These are phyloP conservation scores for Amoeboaphelidium occidentale DNA, from an alignment of 371 early-diverging fungal species.

Conservation along the genomic window DNA sequence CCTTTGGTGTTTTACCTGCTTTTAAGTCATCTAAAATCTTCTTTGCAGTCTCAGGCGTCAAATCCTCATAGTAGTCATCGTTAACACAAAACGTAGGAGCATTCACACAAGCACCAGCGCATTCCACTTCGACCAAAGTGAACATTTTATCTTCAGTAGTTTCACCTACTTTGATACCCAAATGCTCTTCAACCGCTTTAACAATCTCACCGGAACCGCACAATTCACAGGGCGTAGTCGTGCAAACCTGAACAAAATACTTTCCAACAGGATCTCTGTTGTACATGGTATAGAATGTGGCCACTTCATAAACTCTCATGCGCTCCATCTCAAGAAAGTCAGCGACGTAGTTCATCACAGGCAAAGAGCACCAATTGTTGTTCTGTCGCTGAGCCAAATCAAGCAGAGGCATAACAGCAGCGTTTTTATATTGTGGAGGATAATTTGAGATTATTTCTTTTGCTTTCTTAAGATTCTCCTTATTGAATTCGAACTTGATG, in stretches of 20 bases:
- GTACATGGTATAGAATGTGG: conserved; percentile 97
- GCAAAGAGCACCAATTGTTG: conserved; percentile 60
- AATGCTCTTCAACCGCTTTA: conserved; percentile 51
- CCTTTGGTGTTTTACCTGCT: conserved; percentile 33
- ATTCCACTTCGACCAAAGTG: conserved; percentile 94
- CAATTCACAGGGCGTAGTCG: conserved; percentile 89
- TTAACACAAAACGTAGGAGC: conserved; percentile 92
- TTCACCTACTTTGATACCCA: conserved; percentile 75
- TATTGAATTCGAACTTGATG: conserved; percentile 58
- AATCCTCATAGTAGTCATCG: conserved; percentile 78
- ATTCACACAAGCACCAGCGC: conserved; percentile 96
- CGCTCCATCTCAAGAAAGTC: conserved; percentile 79
- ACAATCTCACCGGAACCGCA: conserved; percentile 76
- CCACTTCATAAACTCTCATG: conserved; percentile 98
- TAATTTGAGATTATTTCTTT: conserved; percentile 72
- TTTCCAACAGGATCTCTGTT: conserved; percentile 95
- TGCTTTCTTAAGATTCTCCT: conserved; percentile 53
- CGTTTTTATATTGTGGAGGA: conserved; percentile 93
- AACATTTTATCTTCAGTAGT: conserved; percentile 82
- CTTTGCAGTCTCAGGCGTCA: conserved; percentile 71
- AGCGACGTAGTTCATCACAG: conserved; percentile 92
- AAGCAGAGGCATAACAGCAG: conserved; percentile 80
- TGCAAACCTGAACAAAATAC: conserved; percentile 91
- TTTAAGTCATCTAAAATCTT: conserved; percentile 67
- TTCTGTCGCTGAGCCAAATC: conserved; percentile 86